These are phyloP conservation scores for Brassica balearica DNA, from an alignment of 441 rosid species.

Conservation along the genomic window DNA sequence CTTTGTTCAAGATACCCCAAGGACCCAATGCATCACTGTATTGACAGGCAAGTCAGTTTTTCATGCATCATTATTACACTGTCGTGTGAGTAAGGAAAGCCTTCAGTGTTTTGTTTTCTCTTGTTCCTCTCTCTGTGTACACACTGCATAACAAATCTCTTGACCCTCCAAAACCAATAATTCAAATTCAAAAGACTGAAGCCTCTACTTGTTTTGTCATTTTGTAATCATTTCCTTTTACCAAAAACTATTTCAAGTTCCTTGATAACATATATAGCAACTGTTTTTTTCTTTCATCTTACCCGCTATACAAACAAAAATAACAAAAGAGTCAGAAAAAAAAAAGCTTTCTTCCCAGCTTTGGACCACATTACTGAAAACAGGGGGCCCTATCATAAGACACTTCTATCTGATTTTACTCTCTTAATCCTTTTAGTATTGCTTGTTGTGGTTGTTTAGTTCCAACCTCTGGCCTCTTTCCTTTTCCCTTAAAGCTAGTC, in stretches of 20 bases:
- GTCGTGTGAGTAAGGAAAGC: conserved; percentile 21
- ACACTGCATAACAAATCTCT: conserved; percentile 51
- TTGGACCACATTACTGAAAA: conserved; percentile 35
- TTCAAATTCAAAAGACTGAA: conserved; percentile 49
- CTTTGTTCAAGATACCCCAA: conserved; percentile 15
- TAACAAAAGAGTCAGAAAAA: conserved; percentile 16
- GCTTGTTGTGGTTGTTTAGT: conserved; percentile 30
- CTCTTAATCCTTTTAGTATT: conserved; percentile 26
- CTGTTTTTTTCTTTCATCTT: conserved; percentile 29
- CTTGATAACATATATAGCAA: conserved; percentile 37
- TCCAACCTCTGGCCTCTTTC: conserved; percentile 52
- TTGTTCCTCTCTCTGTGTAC: conserved; percentile 48
- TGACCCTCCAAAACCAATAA: conserved; percentile 45
- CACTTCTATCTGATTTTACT: conserved; percentile 4
- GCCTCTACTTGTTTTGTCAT: conserved; percentile 10
- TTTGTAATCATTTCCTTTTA: not conserved
- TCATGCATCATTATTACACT: conserved; percentile 36
- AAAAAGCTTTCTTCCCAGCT: conserved; percentile 30
- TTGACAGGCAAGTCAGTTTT: conserved; percentile 35
- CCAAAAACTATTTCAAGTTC: conserved; percentile 19
- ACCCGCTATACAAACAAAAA: conserved; percentile 37
- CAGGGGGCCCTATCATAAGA: not conserved
- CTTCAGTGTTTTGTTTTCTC: conserved; percentile 27
- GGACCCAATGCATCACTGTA: conserved; percentile 44
- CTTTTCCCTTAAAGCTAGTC: conserved; percentile 51